Evolutionary conservation across 192 early-diverging fungal species (phyloP).

Genomic region (Coemansia reversa): DNA sequence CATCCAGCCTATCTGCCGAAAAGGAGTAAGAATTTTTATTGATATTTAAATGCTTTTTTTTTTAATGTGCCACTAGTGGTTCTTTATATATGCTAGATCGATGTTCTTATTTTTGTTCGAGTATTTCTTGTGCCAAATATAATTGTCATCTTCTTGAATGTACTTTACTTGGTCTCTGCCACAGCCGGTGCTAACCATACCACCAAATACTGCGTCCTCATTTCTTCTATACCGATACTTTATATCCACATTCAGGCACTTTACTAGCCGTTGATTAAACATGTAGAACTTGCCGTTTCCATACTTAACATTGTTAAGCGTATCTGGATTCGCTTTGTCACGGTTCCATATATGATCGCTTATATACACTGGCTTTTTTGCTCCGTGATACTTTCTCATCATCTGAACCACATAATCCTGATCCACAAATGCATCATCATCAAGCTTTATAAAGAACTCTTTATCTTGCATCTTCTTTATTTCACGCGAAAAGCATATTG

Average conservation of each 20-base stretch:
- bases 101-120: no score
- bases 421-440: constrained; percentile 50
- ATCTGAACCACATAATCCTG: constrained; percentile 30
- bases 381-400: constrained; percentile 16
- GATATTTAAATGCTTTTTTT: no score
- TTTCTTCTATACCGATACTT: background rate
- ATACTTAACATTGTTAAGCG: background rate
- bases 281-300: no score
- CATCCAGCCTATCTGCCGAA: no score
- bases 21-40: no score
- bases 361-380: constrained; percentile 39
- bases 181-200: no score
- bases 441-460: constrained; percentile 52
- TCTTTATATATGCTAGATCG: constrained; percentile 5
- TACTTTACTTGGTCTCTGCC: no score
- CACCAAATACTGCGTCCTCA: no score
- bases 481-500: constrained; percentile 33
- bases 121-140: no score
- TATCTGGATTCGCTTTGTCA: constrained; percentile 9
- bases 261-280: no score
- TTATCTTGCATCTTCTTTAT: constrained; percentile 20
- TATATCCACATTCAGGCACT: no score
- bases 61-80: constrained; percentile 18
- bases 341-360: constrained; percentile 29
- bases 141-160: no score